A percentile compares a stretch with the other conserved stretches of the same genome.
Evolutionary conservation across 2,329 filamentous ascomycete genomes (phyloP).

Genomic region (Cytospora mali): DNA sequence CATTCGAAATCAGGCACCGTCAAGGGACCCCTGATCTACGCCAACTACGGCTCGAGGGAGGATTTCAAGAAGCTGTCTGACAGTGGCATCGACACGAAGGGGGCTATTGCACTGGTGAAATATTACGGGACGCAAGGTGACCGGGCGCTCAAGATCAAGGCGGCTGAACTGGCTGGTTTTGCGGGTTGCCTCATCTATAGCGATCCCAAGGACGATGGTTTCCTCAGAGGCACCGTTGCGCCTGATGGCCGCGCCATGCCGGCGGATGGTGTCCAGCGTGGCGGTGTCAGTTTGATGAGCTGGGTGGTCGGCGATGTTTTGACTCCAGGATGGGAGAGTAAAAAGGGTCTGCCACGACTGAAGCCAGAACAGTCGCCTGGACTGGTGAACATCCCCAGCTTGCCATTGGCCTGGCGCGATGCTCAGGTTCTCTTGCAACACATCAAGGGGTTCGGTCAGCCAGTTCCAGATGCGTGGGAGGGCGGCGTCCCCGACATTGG

Average conservation of each 20-base stretch:
- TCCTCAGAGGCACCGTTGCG: constrained; percentile 69
- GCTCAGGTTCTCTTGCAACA: constrained; percentile 77
- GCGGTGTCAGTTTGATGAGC: constrained; percentile 76
- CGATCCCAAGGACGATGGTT: constrained; percentile 84
- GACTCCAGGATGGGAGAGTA: constrained; percentile 83
- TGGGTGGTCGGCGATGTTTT: constrained; percentile 90
- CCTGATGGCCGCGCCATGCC: constrained; percentile 82
- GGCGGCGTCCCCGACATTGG: constrained; percentile 75
- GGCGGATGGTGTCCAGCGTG: constrained; percentile 79
- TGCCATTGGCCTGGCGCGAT: constrained; percentile 88
- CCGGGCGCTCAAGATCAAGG: constrained; percentile 81
- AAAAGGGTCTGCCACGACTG: constrained; percentile 64
- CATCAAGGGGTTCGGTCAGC: constrained; percentile 73
- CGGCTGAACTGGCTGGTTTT: constrained; percentile 84
- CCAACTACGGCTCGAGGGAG: constrained; percentile 83
- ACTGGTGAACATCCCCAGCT: constrained; percentile 80
- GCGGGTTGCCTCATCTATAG: constrained; percentile 90
- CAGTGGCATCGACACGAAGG: constrained; percentile 71
- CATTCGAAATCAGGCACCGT: constrained; percentile 86
- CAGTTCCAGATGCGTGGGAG: constrained; percentile 70
- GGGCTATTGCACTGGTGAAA: constrained; percentile 81
- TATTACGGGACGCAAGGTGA: constrained; percentile 77
- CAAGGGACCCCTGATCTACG: constrained; percentile 84
- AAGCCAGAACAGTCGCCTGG: constrained; percentile 70
- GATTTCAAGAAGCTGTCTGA: constrained; percentile 78